A percentile compares a stretch with the other conserved stretches of the same genome.
phyloP scores from a whole-genome alignment of 2,329 filamentous ascomycete genomes.

The Macroventuria anomochaeta region DNA sequence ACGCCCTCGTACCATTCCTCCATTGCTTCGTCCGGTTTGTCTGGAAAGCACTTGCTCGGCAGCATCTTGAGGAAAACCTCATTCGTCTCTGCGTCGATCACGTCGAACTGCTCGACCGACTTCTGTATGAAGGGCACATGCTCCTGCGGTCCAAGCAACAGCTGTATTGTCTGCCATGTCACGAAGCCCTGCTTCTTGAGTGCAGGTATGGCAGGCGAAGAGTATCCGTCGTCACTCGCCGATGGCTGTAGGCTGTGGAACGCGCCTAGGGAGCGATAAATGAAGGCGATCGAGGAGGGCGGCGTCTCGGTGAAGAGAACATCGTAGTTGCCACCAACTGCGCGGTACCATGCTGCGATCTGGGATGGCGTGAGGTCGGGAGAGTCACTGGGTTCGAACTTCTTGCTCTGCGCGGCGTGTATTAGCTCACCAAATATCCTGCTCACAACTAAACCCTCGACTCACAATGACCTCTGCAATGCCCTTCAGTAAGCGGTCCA shows the following conservation, averaged over 20 bases:
- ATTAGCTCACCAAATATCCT: conserved; percentile 16
- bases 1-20: conserved; percentile 85
- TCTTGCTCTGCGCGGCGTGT: conserved; percentile 43
- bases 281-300: conserved; percentile 79
- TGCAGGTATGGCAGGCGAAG: conserved; percentile 78
- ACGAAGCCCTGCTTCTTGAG: conserved; percentile 85
- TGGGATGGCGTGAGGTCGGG: conserved; percentile 57
- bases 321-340: conserved; percentile 56
- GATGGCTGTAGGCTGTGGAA: conserved; percentile 84
- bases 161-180: conserved; percentile 91
- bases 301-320: conserved; percentile 78
- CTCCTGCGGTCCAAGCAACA: conserved; percentile 84
- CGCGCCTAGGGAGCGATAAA: conserved; percentile 90
- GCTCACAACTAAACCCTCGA: conserved; percentile 2
- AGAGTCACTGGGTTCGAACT: conserved; percentile 54
- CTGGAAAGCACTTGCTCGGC: conserved; percentile 74
- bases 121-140: conserved; percentile 84
- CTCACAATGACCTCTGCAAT: conserved; percentile 56
- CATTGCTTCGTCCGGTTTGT: conserved; percentile 77
- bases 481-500: conserved; percentile 55
- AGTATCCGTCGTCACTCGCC: conserved; percentile 68
- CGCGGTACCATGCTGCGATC: conserved; percentile 58
- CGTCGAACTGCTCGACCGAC: conserved; percentile 77
- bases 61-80: conserved; percentile 64
- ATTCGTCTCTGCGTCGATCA: conserved; percentile 73